Evolutionary conservation across 2,329 filamentous ascomycete species (phyloP).

Genomic region (Sporothrix humicola): DNA sequence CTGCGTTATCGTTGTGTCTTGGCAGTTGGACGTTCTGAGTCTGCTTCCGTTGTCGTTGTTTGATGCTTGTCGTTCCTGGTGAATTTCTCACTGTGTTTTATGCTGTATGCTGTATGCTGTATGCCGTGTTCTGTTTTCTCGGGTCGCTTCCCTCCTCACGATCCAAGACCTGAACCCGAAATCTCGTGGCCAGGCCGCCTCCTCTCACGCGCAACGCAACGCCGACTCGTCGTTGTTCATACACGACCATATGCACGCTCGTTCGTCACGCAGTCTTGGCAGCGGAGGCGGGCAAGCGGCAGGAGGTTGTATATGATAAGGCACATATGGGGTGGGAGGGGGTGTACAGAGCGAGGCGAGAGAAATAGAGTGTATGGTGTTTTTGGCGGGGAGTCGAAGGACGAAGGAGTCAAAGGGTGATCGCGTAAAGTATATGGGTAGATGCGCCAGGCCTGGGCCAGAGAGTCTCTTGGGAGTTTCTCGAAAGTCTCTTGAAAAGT

Average conservation of each 20-base stretch:
- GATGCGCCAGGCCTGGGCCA: conserved; percentile 14
- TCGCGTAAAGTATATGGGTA: conserved; percentile 4
- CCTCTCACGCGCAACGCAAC: neutral
- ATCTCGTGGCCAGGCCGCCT: conserved; percentile 1
- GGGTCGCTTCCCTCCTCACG: conserved; percentile 14
- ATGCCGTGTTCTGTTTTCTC: neutral
- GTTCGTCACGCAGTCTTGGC: conserved; percentile 42
- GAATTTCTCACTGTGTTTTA: neutral
- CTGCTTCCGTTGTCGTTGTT: neutral
- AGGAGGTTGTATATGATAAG: conserved; percentile 30
- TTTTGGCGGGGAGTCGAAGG: neutral
- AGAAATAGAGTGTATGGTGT: neutral
- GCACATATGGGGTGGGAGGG: conserved; percentile 26
- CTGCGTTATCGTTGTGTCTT: neutral
- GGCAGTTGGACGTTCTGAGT: neutral
- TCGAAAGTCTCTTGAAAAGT: no score
- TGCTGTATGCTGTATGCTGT: neutral
- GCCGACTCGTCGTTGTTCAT: conserved; percentile 39
- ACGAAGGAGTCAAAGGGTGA: neutral
- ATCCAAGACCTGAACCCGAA: neutral
- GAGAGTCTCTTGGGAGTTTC: neutral
- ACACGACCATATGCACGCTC: conserved; percentile 45
- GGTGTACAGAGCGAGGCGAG: neutral
- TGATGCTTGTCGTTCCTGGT: neutral
- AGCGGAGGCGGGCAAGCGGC: conserved; percentile 37